These are phyloP conservation scores for Salinomyces thailandicus DNA, from an alignment of 2,329 filamentous ascomycete species.

Conservation along the genomic window DNA sequence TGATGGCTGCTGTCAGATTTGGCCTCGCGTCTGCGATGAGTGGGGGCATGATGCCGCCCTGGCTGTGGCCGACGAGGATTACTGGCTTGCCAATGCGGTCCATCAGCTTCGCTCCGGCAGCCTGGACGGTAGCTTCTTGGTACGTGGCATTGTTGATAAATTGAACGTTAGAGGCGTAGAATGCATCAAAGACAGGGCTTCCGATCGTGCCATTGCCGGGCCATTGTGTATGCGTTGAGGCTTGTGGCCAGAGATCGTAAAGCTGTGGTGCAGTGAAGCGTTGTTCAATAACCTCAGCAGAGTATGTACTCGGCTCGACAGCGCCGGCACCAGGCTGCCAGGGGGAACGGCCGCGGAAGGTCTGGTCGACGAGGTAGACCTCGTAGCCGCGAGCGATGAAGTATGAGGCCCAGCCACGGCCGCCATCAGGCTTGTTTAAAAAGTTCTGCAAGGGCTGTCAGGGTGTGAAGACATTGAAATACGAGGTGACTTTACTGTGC, in stretches of 20 bases:
- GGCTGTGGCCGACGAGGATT: background rate
- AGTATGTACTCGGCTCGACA: background rate
- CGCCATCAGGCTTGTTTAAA: background rate
- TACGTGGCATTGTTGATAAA: background rate
- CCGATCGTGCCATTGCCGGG: slow-evolving; percentile 12
- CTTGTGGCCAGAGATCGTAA: slow-evolving; percentile 5
- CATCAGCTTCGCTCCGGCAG: background rate
- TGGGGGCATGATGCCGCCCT: background rate
- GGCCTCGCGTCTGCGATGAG: background rate
- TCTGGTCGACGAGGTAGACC: background rate
- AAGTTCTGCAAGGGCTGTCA: background rate
- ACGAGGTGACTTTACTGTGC: background rate
- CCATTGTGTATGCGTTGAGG: slow-evolving; percentile 12
- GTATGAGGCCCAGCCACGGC: background rate
- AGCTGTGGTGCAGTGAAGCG: background rate
- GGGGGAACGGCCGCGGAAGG: background rate
- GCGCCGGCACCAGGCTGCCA: background rate
- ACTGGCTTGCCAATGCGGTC: background rate
- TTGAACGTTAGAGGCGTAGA: slow-evolving; percentile 5
- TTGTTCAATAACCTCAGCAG: background rate
- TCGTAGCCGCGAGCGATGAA: background rate
- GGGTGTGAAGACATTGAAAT: too few species aligned
- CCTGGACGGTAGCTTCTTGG: background rate
- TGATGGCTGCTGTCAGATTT: background rate
- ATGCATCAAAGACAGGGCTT: slow-evolving; percentile 24